Evolutionary conservation across 352 stramenopile genomes (phyloP), one percentile per base, ranked within the genome.

Genomic region (Achlya hypogyna): DNA sequence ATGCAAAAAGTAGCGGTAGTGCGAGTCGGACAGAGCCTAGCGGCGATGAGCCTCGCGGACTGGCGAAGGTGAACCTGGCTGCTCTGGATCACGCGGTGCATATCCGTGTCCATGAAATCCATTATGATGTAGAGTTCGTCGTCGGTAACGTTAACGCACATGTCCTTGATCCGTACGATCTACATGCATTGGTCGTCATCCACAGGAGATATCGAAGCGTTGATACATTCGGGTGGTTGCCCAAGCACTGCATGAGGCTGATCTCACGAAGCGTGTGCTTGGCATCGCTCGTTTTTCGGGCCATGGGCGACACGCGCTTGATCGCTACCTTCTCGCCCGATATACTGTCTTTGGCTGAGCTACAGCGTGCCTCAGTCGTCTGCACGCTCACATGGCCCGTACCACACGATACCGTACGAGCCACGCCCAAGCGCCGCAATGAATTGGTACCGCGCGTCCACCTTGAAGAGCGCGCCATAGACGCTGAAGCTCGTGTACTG

Each of bases 111-210:
- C 79, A 98, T 93, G 64, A 97, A 84, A 51, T 98, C 89, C 91
- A 98, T 97, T 5, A 97, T 75, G 47, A 98, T 96, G 71, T 98
- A 98, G n/a, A 98, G 74, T 70, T 97, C 92, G 56, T 98, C 91
- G 56, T 96, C 81, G 34, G 81, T 79, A 8, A 96, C 73, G 65
- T 97, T 97, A 4, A 86, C 78, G 5, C 77, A 88, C 18, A 95
- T 67, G 54, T 92, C 89, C 68, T 93, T 78, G 38, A 95, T 77
- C 0, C 76, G 81, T 23, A 96, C 82, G 51, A 97, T 77, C 83
- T 97, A 58, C 27, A 54, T 34, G 22, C 18, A 31, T 58, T 45
- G 2, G 29, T 2, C 25, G 20, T 16, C 22, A 5, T 4, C 22
- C 29, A 10, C 5, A 20, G 22, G 23, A n/a, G n/a, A n/a, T n/a